Percentiles rank a stretch among this genome's conserved stretches.
Evolutionary conservation across 768 basidiomycete species (phyloP).

Genomic region (Terana coerulea): DNA sequence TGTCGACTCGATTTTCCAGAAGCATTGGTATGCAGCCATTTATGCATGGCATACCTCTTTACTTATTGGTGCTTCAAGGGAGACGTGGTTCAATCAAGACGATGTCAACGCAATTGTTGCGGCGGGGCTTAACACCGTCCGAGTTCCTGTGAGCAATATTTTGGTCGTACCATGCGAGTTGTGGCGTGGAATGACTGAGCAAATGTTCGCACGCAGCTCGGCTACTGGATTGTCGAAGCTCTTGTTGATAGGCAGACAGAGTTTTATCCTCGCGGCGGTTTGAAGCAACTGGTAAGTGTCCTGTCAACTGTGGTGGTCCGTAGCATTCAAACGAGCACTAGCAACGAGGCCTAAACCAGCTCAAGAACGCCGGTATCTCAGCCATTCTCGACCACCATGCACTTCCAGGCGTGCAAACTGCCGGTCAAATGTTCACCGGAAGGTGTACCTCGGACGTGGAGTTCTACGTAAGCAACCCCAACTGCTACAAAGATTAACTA

Average conservation of each 20-base stretch:
- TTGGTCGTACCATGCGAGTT: not conserved
- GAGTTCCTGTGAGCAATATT: constrained; percentile 67
- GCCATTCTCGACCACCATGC: constrained; percentile 72
- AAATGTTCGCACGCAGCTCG: constrained; percentile 50
- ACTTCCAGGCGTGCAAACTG: constrained; percentile 62
- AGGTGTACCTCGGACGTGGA: constrained; percentile 65
- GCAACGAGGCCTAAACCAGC: constrained; percentile 59
- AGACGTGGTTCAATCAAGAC: constrained; percentile 65
- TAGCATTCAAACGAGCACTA: too few relatives aligned
- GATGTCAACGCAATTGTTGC: constrained; percentile 53
- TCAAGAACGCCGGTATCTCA: constrained; percentile 58
- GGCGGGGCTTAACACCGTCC: constrained; percentile 69
- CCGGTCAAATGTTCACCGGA: constrained; percentile 66
- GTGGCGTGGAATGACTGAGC: too few relatives aligned
- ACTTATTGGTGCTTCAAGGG: constrained; percentile 31
- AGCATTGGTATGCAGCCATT: constrained; percentile 50
- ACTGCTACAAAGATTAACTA: constrained; percentile 4
- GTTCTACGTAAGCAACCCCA: constrained; percentile 56
- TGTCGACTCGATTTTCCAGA: constrained; percentile 53
- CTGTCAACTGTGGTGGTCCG: not conserved
- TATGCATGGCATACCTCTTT: not conserved
- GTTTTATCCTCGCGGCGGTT: constrained; percentile 67
- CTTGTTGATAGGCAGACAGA: constrained; percentile 61
- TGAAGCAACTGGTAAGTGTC: constrained; percentile 52
- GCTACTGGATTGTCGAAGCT: constrained; percentile 78